These are phyloP conservation scores for Cerioporus squamosus DNA, from an alignment of 1,284 basidiomycete species.

Conservation along the genomic window DNA sequence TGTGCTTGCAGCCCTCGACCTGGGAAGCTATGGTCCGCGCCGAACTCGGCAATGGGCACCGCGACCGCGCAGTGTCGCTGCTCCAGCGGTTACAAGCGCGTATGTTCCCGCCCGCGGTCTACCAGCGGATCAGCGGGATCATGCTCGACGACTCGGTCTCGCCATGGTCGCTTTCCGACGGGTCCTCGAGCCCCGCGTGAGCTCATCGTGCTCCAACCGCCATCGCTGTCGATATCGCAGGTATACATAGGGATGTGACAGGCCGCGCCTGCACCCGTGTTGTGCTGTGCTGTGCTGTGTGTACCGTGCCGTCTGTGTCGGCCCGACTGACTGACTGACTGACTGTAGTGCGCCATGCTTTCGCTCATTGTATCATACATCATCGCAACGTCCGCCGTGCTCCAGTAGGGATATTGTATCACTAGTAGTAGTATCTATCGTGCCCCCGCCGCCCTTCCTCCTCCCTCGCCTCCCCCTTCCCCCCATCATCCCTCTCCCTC, in stretches of 20 bases:
- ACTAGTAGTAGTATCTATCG: neutral
- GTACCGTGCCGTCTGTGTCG: neutral
- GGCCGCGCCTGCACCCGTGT: no score
- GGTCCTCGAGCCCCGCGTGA: constrained; percentile 13
- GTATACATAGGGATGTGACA: no score
- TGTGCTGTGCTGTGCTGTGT: neutral
- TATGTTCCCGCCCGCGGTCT: constrained; percentile 63
- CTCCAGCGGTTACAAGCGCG: constrained; percentile 79
- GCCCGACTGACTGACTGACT: neutral
- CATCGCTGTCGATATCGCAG: neutral
- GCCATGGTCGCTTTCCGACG: constrained; percentile 32
- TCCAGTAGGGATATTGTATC: neutral
- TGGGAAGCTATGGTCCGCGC: constrained; percentile 96
- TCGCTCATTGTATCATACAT: neutral
- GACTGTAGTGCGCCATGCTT: neutral
- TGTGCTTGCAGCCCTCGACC: constrained; percentile 67
- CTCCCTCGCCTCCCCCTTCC: no score
- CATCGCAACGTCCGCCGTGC: neutral
- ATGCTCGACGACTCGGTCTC: constrained; percentile 41
- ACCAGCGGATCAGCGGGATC: constrained; percentile 47
- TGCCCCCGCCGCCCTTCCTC: neutral
- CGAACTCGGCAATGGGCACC: constrained; percentile 82
- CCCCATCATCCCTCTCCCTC: no score
- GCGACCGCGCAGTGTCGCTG: constrained; percentile 71
- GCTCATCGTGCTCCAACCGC: no score